These are phyloP conservation scores for Uromyces viciae-fabae DNA, from an alignment of 1,284 basidiomycete genomes.

Conservation along the genomic window DNA sequence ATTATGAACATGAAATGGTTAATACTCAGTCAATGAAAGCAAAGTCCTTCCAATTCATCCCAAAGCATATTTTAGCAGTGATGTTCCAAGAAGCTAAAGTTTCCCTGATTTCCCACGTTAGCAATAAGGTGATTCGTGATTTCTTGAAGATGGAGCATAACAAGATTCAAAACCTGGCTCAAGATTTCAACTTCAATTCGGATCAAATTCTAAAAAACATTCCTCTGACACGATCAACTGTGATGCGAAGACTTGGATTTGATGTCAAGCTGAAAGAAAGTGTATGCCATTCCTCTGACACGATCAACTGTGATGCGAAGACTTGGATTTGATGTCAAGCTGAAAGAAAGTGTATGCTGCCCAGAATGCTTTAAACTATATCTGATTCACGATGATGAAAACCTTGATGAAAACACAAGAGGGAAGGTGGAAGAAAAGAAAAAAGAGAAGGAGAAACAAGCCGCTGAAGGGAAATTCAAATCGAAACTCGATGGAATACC, in stretches of 20 bases:
- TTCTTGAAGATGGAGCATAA: not conserved
- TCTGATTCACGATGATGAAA: not conserved
- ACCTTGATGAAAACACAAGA: not conserved
- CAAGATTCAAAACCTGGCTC: not conserved
- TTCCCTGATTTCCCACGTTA: not conserved
- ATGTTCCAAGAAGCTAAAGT: not conserved
- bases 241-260: not conserved
- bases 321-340: not conserved
- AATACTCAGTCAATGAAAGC: not conserved
- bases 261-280: not conserved
- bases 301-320: not conserved
- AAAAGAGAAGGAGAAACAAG: too few species aligned
- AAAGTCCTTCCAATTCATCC: not conserved
- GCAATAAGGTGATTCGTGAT: not conserved
- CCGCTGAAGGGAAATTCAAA: too few species aligned
- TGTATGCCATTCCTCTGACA: too few species aligned
- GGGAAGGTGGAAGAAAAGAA: too few species aligned
- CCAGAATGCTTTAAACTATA: conserved; percentile 16
- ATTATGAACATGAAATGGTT: too few species aligned
- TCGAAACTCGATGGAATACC: not conserved
- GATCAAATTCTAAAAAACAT: not conserved
- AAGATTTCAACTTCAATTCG: not conserved
- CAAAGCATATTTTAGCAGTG: not conserved
- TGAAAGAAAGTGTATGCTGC: not conserved
- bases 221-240: not conserved